A percentile compares a stretch with the other conserved stretches of the same genome.
Conservation (phyloP, 768 basidiomycete species). For the Suillus alpinus region DNA sequence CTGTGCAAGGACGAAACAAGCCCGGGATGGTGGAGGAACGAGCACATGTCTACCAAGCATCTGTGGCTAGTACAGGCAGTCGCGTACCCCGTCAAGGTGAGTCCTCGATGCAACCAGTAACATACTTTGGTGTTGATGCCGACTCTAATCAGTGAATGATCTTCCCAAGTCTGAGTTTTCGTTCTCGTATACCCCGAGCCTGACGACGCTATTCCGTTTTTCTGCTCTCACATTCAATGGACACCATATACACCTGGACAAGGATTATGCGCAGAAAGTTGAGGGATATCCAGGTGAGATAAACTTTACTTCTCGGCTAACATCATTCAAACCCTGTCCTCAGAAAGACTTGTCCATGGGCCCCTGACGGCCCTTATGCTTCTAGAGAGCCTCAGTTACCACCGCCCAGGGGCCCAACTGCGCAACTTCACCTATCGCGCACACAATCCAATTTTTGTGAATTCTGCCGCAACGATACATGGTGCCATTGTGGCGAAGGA, state of each 20-base stretch:
- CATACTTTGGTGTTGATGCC: neutral
- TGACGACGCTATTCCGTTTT: conserved; percentile 79
- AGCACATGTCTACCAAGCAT: conserved; percentile 63
- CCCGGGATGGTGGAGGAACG: conserved; percentile 62
- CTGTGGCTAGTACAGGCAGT: conserved; percentile 20
- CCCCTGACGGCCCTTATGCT: conserved; percentile 80
- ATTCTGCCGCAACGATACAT: conserved; percentile 44
- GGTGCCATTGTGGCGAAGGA: conserved; percentile 40
- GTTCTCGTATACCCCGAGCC: conserved; percentile 63
- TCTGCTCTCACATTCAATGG: conserved; percentile 86
- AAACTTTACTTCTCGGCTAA: neutral
- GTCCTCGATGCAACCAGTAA: neutral
- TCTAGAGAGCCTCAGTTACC: conserved; percentile 55
- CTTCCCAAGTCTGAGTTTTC: conserved; percentile 56
- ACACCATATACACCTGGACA: conserved; percentile 82
- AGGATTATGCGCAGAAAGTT: conserved; percentile 58
- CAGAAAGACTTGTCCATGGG: conserved; percentile 83
- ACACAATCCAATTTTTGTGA: conserved; percentile 59
- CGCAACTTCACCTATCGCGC: conserved; percentile 67
- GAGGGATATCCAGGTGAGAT: conserved; percentile 70
- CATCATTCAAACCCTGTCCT: conserved; percentile 2
- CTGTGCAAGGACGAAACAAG: conserved; percentile 38
- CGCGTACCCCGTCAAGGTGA: conserved; percentile 45
- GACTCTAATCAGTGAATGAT: conserved; percentile 40
- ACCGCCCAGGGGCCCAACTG: conserved; percentile 47